Evolutionary conservation across 78 protist species (phyloP).

Genomic region (Protostelium mycophagum): DNA sequence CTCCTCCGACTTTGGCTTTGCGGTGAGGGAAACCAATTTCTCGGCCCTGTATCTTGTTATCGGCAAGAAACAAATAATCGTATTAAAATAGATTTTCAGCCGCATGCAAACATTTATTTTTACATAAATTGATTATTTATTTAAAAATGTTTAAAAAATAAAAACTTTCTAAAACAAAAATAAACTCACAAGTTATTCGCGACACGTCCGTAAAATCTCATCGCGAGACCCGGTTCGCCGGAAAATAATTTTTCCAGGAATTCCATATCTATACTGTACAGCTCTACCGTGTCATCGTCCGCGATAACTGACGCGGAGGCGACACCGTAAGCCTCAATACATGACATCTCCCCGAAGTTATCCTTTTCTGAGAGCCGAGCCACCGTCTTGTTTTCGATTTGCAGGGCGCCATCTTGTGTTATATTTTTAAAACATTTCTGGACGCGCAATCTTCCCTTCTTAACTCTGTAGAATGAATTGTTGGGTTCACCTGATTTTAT

Average conservation of each 20-base stretch:
- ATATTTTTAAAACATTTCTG: neutral
- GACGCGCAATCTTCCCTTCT: neutral
- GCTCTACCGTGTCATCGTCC: neutral
- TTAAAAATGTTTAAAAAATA: neutral
- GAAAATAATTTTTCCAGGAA: neutral
- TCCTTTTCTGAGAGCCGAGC: neutral
- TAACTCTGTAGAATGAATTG: neutral
- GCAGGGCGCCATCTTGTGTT: neutral
- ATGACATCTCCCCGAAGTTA: neutral
- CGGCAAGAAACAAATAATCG: too few relatives aligned
- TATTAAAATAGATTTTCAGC: too few relatives aligned
- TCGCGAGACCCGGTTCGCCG: neutral
- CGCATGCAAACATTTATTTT: too few relatives aligned
- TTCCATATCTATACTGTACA: neutral
- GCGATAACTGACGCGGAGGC: neutral
- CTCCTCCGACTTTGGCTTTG: neutral
- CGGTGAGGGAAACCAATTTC: neutral
- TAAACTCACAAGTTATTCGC: neutral
- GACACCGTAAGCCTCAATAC: neutral
- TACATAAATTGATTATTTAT: neutral
- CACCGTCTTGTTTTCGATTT: neutral
- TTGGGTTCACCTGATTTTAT: neutral
- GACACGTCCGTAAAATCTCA: neutral
- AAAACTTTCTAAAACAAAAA: neutral
- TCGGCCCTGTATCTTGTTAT: too few relatives aligned